Evolutionary conservation across 2,329 filamentous ascomycete genomes (phyloP).

Genomic region (Colletotrichum godetiae): DNA sequence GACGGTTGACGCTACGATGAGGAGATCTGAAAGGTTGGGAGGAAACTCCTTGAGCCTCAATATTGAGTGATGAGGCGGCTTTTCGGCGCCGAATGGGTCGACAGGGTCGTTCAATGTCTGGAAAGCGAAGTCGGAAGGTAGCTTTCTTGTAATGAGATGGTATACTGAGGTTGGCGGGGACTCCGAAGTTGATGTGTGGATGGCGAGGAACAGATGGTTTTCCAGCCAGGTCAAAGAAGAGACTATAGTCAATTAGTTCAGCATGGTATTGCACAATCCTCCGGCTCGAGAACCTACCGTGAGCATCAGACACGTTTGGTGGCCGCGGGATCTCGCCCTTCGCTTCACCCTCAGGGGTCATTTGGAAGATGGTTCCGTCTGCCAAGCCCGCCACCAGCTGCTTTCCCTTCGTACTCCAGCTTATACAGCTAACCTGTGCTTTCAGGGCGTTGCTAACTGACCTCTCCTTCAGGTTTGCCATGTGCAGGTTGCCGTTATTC

Average conservation of each 20-base stretch:
- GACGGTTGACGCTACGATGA: constrained; percentile 85
- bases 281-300: constrained; percentile 64
- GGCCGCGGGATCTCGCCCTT: constrained; percentile 86
- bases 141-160: constrained; percentile 80
- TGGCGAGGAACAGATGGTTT: constrained; percentile 83
- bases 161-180: constrained; percentile 75
- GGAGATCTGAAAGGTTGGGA: constrained; percentile 81
- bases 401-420: constrained; percentile 95
- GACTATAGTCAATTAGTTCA: constrained; percentile 60
- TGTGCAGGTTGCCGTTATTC: constrained; percentile 80
- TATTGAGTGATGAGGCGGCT: constrained; percentile 80
- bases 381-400: constrained; percentile 88
- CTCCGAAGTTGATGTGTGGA: constrained; percentile 76
- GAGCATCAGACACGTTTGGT: constrained; percentile 72
- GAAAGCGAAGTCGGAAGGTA: constrained; percentile 71
- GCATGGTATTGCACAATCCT: constrained; percentile 34
- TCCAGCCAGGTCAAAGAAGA: constrained; percentile 89
- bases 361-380: constrained; percentile 83
- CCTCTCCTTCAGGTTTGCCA: constrained; percentile 82
- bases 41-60: constrained; percentile 82
- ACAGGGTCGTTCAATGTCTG: constrained; percentile 82
- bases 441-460: constrained; percentile 74
- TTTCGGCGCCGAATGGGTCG: constrained; percentile 74
- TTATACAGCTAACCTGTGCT: constrained; percentile 81
- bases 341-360: constrained; percentile 82